Conservation (phyloP, 441 rosid species). For the Jatropha multifida region DNA sequence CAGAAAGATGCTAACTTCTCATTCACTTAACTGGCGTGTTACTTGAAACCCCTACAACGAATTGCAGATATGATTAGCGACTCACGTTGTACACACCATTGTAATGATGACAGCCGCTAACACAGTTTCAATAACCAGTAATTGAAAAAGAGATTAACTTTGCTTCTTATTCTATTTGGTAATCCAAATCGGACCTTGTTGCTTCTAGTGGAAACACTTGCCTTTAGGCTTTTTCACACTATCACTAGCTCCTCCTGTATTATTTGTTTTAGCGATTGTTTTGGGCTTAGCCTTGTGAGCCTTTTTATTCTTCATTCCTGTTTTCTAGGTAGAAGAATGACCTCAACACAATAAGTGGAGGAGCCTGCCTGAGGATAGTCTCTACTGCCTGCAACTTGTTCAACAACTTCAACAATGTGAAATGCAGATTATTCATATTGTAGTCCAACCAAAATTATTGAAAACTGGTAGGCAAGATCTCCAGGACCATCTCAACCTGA, state of each 20-base stretch:
- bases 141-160: too few species aligned
- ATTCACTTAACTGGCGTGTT: background rate
- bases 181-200: background rate
- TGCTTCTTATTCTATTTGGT: too few species aligned
- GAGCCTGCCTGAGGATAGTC: background rate
- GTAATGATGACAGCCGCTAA: too few species aligned
- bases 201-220: background rate
- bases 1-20: background rate
- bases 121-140: too few species aligned
- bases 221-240: background rate
- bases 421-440: background rate
- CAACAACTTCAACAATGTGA: background rate
- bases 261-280: too few species aligned
- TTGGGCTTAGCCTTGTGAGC: background rate
- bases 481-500: background rate
- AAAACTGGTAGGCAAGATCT: background rate
- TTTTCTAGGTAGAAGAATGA: background rate
- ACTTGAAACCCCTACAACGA: too few species aligned
- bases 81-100: background rate
- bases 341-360: background rate
- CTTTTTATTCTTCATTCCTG: too few species aligned
- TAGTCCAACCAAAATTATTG: background rate
- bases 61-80: too few species aligned
- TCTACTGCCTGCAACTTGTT: background rate
- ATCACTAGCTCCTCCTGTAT: background rate